Conservation (phyloP, 108 stramenopile genomes). For the Nannochloropsis salina region DNA sequence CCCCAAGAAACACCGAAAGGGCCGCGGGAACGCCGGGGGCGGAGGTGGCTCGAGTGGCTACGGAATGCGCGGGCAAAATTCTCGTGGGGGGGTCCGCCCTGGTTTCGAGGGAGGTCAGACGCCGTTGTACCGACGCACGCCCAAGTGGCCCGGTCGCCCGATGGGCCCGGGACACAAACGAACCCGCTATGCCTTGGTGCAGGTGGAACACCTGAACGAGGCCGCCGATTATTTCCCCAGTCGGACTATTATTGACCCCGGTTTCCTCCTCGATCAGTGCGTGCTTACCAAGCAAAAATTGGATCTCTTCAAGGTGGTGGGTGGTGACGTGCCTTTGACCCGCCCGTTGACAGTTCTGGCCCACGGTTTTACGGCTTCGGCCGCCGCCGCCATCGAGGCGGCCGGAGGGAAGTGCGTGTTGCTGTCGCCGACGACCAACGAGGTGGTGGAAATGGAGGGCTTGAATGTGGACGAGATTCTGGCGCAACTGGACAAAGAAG, state of each 20-base stretch:
- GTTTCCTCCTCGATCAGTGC: conserved; percentile 60
- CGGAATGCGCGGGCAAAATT: conserved; percentile 95
- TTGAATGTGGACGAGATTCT: conserved; percentile 26
- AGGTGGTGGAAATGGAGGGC: conserved; percentile 48
- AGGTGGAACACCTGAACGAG: conserved; percentile 59
- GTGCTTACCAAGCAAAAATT: conserved; percentile 76
- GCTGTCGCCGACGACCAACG: conserved; percentile 74
- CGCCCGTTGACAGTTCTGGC: conserved; percentile 89
- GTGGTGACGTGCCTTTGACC: conserved; percentile 70
- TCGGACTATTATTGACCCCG: conserved; percentile 24
- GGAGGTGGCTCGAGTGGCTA: conserved; percentile 94
- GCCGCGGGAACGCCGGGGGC: conserved; percentile 92
- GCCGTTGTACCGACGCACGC: conserved; percentile 85
- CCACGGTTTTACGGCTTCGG: conserved; percentile 85
- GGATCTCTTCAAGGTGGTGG: conserved; percentile 80
- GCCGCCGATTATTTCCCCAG: conserved; percentile 29
- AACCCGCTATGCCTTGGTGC: conserved; percentile 59
- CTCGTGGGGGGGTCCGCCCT: conserved; percentile 71
- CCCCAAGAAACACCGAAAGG: conserved; percentile 63
- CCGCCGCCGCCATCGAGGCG: conserved; percentile 80
- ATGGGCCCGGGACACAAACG: conserved; percentile 85
- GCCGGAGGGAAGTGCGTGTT: conserved; percentile 85
- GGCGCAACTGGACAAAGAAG: neutral
- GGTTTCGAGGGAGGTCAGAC: conserved; percentile 94
- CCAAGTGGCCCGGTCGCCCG: conserved; percentile 84